Conservation (phyloP, 2,329 filamentous ascomycete species). For the Pleoardoris graminearum region DNA sequence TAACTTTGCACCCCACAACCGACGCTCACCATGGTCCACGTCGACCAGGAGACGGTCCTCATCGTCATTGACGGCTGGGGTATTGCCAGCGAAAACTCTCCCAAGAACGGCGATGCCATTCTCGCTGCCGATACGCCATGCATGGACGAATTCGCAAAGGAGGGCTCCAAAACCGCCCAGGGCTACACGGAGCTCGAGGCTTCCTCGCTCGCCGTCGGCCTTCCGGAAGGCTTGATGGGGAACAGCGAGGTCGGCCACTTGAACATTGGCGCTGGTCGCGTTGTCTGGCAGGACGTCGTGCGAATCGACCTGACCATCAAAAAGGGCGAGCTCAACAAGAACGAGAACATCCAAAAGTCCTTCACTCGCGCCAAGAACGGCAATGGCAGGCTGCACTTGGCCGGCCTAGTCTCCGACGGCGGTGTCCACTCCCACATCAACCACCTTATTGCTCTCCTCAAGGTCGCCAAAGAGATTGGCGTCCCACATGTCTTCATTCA, state of each 20-base stretch:
- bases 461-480: constrained; percentile 84
- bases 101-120: constrained; percentile 91
- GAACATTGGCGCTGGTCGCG: constrained; percentile 96
- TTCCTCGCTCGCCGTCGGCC: constrained; percentile 90
- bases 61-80: constrained; percentile 99
- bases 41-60: constrained; percentile 71
- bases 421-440: constrained; percentile 97
- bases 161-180: constrained; percentile 71
- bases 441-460: constrained; percentile 84
- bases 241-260: constrained; percentile 98
- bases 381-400: constrained; percentile 89
- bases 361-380: constrained; percentile 81
- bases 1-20: constrained; percentile 17
- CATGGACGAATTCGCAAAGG: constrained; percentile 81
- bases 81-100: constrained; percentile 76
- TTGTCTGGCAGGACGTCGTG: constrained; percentile 95
- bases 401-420: constrained; percentile 90
- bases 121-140: constrained; percentile 87
- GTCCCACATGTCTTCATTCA: constrained; percentile 95
- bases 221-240: constrained; percentile 97
- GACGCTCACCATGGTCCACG: constrained; percentile 61
- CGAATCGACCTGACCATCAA: constrained; percentile 93
- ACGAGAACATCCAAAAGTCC: constrained; percentile 75
- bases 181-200: constrained; percentile 94
- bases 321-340: constrained; percentile 76